Conservation (phyloP, 169 alveolate genomes). For the Pseudocohnilembus persalinus region DNA sequence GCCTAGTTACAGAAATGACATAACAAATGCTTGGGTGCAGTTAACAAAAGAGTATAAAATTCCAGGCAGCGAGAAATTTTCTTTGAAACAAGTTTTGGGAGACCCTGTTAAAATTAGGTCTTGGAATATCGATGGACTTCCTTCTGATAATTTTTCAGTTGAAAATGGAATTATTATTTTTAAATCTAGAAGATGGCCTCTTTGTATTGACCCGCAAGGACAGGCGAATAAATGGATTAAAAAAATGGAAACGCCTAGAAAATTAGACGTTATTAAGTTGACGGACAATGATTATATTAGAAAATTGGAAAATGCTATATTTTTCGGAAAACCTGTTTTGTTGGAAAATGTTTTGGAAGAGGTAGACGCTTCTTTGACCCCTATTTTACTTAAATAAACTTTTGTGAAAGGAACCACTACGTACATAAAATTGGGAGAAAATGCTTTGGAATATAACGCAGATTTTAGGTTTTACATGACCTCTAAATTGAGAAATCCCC, state of each 20-base stretch:
- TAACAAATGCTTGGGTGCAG: conserved; percentile 69
- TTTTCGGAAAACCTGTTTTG: conserved; percentile 88
- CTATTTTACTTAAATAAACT: conserved; percentile 86
- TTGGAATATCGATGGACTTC: conserved; percentile 91
- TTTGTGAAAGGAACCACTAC: conserved; percentile 83
- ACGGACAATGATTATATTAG: conserved; percentile 85
- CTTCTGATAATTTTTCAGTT: conserved; percentile 86
- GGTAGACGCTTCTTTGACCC: conserved; percentile 89
- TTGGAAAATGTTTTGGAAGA: conserved; percentile 91
- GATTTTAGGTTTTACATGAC: conserved; percentile 89
- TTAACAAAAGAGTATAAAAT: conserved; percentile 65
- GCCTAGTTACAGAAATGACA: conserved; percentile 74
- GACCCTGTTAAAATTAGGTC: conserved; percentile 91
- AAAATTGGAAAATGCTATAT: conserved; percentile 81
- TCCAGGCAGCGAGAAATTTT: conserved; percentile 72
- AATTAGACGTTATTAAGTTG: conserved; percentile 80
- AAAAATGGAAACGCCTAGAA: conserved; percentile 81
- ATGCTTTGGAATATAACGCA: conserved; percentile 80
- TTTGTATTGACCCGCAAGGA: conserved; percentile 91
- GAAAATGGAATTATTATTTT: conserved; percentile 88
- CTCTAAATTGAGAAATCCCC: conserved; percentile 90
- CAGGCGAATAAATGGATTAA: conserved; percentile 93
- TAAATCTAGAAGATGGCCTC: conserved; percentile 92
- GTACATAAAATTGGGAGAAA: conserved; percentile 86
- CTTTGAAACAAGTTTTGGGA: conserved; percentile 78